Evolutionary conservation across 306 rosid species (phyloP).

Genomic region (Vicia villosa): DNA sequence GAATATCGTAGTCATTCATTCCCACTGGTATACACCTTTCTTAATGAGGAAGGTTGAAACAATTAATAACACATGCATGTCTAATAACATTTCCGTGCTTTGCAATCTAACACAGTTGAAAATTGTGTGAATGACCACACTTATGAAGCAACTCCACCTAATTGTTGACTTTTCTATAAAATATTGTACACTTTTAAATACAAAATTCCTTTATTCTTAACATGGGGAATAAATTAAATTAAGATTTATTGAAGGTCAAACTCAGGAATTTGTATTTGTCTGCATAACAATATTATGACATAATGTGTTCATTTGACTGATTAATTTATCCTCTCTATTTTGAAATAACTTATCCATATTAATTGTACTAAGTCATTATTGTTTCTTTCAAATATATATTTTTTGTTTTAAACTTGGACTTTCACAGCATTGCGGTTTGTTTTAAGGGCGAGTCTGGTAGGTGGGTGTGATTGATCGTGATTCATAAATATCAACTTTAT

Average conservation of each 20-base stretch:
- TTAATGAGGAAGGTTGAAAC: conserved; percentile 48
- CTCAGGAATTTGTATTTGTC: not conserved
- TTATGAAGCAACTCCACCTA: conserved; percentile 31
- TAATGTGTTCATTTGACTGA: not conserved
- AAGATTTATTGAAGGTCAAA: not conserved
- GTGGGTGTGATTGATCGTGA: not conserved
- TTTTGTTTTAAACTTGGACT: not conserved
- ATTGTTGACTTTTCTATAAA: conserved; percentile 22
- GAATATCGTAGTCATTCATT: not conserved
- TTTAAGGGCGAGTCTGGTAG: not conserved
- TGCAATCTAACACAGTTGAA: conserved; percentile 26
- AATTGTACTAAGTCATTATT: not conserved
- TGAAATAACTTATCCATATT: not conserved
- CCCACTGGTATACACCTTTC: conserved; percentile 32
- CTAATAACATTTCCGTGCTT: conserved; percentile 9
- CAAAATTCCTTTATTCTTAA: not conserved
- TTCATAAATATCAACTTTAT: not conserved
- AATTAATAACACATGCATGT: conserved; percentile 30
- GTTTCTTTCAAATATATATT: no score
- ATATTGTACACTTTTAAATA: not conserved
- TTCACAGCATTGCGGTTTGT: not conserved
- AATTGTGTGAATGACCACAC: conserved; percentile 40
- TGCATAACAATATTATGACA: not conserved
- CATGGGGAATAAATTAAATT: not conserved
- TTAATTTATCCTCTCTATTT: not conserved